phyloP scores from a whole-genome alignment of 345 rosid genomes.

The Pugionium cornutum region DNA sequence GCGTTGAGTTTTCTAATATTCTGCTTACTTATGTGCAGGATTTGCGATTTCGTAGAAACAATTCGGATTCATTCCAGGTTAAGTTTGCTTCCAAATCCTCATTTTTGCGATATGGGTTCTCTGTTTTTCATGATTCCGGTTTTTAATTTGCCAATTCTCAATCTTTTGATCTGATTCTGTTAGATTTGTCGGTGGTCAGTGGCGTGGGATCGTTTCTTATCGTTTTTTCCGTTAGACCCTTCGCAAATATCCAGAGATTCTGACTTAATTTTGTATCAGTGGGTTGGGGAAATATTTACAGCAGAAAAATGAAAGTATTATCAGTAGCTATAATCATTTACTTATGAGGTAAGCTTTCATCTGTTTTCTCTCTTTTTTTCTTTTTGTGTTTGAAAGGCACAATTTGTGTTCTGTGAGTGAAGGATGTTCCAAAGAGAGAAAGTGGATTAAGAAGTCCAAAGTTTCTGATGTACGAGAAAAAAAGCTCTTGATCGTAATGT shows the following conservation, averaged over 20 bases:
- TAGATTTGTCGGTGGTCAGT: constrained; percentile 32
- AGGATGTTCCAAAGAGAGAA: constrained; percentile 80
- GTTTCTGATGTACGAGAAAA: constrained; percentile 62
- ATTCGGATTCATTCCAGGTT: constrained; percentile 37
- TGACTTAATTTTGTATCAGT: constrained; percentile 38
- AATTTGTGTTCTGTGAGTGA: constrained; percentile 17
- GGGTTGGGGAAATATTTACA: constrained; percentile 81
- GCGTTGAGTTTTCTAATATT: constrained; percentile 11
- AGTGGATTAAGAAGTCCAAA: constrained; percentile 65
- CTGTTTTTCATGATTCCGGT: neutral
- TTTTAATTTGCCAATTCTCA: neutral
- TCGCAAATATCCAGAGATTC: constrained; percentile 15
- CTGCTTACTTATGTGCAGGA: constrained; percentile 27
- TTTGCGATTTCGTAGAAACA: constrained; percentile 28
- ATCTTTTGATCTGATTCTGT: constrained; percentile 23
- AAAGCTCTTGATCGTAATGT: constrained; percentile 91
- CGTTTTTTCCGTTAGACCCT: constrained; percentile 30
- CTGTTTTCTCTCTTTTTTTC: constrained; percentile 12
- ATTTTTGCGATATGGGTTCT: constrained; percentile 22
- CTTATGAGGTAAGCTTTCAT: constrained; percentile 65
- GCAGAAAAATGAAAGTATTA: constrained; percentile 74
- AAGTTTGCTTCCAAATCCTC: neutral
- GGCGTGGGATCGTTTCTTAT: constrained; percentile 17
- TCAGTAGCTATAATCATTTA: constrained; percentile 68
- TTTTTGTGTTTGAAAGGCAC: neutral